phyloP scores from a whole-genome alignment of 495 filamentous ascomycete genomes.

The Cercophora newfieldiana region DNA sequence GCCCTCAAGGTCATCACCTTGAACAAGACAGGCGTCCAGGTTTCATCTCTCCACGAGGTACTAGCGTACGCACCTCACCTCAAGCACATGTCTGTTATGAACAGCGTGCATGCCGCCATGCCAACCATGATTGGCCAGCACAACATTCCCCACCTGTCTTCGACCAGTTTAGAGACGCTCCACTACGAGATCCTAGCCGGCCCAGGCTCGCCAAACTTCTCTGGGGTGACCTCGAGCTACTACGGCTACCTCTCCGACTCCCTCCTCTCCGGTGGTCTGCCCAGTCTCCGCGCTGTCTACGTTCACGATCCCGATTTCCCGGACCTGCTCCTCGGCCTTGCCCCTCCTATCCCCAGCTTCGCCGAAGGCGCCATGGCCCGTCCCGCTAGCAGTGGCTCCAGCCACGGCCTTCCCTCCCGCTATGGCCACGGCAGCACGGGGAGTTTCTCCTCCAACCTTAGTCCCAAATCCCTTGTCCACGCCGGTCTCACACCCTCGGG shows the following conservation, averaged over 20 bases:
- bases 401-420: constrained; percentile 15
- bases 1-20: constrained; percentile 63
- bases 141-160: constrained; percentile 63
- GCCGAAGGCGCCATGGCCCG: constrained; percentile 41
- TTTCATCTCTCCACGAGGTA: constrained; percentile 62
- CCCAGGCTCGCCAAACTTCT: constrained; percentile 53
- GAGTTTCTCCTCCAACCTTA: constrained; percentile 5
- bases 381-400: constrained; percentile 37
- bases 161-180: constrained; percentile 64
- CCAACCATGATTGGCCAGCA: constrained; percentile 48
- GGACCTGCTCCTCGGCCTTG: constrained; percentile 65
- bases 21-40: constrained; percentile 63
- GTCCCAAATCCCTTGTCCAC: constrained; percentile 21
- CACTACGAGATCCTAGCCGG: constrained; percentile 80
- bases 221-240: constrained; percentile 66
- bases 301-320: constrained; percentile 82
- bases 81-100: constrained; percentile 62
- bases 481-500: neutral
- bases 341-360: constrained; percentile 58
- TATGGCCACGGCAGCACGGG: constrained; percentile 3
- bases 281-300: constrained; percentile 72
- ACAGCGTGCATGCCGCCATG: constrained; percentile 67
- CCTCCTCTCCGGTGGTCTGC: constrained; percentile 71
- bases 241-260: constrained; percentile 85
- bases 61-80: constrained; percentile 63